These are phyloP conservation scores for Platanus orientalis DNA, from an alignment of 164 flowering plant genomes.

Conservation along the genomic window DNA sequence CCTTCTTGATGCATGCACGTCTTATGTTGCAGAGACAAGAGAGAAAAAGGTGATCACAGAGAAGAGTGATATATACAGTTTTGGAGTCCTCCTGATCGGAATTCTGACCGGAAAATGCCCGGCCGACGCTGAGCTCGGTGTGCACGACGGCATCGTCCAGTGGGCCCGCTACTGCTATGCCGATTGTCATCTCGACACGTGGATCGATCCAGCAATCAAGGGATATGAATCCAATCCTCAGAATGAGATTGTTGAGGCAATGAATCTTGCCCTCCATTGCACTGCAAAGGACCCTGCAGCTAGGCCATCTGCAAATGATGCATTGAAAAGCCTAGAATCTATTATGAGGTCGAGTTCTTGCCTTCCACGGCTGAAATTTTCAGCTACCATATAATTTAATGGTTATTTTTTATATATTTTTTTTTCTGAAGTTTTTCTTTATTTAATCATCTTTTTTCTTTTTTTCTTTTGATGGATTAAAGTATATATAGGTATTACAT, in stretches of 20 bases:
- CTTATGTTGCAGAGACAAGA: conserved; percentile 35
- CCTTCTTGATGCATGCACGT: background rate
- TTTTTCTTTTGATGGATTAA: no score
- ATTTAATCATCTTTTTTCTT: no score
- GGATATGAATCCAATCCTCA: conserved; percentile 25
- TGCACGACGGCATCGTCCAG: conserved; percentile 45
- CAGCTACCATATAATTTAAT: conserved; percentile 14
- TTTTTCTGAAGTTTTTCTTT: background rate
- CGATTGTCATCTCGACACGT: conserved; percentile 63
- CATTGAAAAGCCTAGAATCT: conserved; percentile 34
- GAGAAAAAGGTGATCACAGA: conserved; percentile 39
- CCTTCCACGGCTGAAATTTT: conserved; percentile 29
- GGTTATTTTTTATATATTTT: conserved; percentile 5
- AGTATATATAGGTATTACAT: conserved; percentile 5
- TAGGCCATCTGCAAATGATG: conserved; percentile 44
- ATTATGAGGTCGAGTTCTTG: conserved; percentile 30
- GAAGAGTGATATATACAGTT: conserved; percentile 58
- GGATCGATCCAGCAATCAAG: conserved; percentile 58
- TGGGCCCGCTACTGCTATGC: conserved; percentile 87
- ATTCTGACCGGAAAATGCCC: conserved; percentile 66
- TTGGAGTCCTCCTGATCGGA: conserved; percentile 66
- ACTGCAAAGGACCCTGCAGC: conserved; percentile 58
- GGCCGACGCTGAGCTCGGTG: conserved; percentile 39
- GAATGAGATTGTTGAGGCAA: conserved; percentile 49
- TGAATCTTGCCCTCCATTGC: conserved; percentile 75